phyloP scores from a whole-genome alignment of 805 yeast species.

The Starmerella floris region DNA sequence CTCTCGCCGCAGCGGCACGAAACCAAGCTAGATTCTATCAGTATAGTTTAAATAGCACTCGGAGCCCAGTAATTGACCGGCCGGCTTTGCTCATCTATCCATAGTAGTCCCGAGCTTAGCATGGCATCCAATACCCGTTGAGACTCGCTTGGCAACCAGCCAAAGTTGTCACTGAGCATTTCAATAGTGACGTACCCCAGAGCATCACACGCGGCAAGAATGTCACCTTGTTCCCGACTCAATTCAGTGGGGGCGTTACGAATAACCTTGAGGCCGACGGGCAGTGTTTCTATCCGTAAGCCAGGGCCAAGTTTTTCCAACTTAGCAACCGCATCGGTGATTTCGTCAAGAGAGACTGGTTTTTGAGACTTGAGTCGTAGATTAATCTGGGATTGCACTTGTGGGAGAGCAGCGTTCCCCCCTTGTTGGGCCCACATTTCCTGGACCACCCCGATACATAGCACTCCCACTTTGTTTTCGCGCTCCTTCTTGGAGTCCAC shows the following conservation, averaged over 20 bases:
- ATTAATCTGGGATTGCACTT: neutral
- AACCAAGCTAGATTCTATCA: too few relatives aligned
- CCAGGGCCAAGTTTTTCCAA: conserved; percentile 57
- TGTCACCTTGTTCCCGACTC: conserved; percentile 52
- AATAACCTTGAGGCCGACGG: conserved; percentile 41
- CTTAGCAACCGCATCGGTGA: conserved; percentile 41
- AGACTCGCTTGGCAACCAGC: conserved; percentile 57
- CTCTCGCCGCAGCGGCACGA: too few relatives aligned
- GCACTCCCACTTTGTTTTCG: conserved; percentile 54
- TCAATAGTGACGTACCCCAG: conserved; percentile 60
- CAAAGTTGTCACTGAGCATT: conserved; percentile 56
- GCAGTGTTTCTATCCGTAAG: conserved; percentile 47
- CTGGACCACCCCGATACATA: conserved; percentile 63
- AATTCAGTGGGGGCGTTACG: conserved; percentile 52
- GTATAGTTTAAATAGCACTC: neutral
- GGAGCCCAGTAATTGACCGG: conserved; percentile 31
- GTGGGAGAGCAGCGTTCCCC: conserved; percentile 46
- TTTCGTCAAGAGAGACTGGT: conserved; percentile 33
- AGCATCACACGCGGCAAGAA: conserved; percentile 63
- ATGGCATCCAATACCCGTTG: conserved; percentile 57
- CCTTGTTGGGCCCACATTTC: conserved; percentile 63
- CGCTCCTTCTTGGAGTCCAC: conserved; percentile 37
- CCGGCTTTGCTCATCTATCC: conserved; percentile 50
- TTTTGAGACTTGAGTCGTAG: neutral
- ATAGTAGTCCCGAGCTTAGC: conserved; percentile 68